phyloP scores from a whole-genome alignment of 169 alveolate genomes.

The Eimeria sp. region DNA sequence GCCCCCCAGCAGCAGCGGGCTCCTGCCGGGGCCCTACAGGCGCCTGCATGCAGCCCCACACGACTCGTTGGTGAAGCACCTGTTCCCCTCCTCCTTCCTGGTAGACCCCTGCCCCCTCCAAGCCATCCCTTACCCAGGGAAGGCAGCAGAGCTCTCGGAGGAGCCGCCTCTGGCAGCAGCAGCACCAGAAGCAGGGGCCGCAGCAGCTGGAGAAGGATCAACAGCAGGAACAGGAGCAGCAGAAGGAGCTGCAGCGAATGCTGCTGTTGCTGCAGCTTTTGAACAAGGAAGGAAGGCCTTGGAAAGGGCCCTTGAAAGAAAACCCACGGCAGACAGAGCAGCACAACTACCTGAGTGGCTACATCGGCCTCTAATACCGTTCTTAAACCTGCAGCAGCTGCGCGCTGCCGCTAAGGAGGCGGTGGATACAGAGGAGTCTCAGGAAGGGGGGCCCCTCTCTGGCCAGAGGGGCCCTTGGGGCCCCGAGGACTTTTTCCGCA shows the following conservation, averaged over 20 bases:
- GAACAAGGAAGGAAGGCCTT: background rate
- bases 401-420: conserved; percentile 24
- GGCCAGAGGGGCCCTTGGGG: conserved; percentile 26
- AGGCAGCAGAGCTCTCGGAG: conserved; percentile 29
- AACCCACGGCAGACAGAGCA: conserved; percentile 14
- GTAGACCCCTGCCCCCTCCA: conserved; percentile 74
- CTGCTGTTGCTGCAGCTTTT: background rate
- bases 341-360: conserved; percentile 80
- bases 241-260: background rate
- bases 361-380: conserved; percentile 75
- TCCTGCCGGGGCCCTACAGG: conserved; percentile 70
- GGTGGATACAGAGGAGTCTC: background rate
- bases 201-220: background rate
- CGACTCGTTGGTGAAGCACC: background rate
- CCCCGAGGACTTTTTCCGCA: conserved; percentile 67
- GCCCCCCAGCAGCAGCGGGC: conserved; percentile 64
- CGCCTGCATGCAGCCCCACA: conserved; percentile 50
- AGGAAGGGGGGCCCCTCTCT: background rate
- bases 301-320: conserved; percentile 8
- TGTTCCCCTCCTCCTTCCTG: conserved; percentile 37
- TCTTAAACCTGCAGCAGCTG: conserved; percentile 24
- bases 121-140: conserved; percentile 60
- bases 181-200: background rate
- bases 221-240: background rate
- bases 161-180: background rate